phyloP scores from a whole-genome alignment of 2,329 filamentous ascomycete genomes.

The Paraconiothyrium sp. region DNA sequence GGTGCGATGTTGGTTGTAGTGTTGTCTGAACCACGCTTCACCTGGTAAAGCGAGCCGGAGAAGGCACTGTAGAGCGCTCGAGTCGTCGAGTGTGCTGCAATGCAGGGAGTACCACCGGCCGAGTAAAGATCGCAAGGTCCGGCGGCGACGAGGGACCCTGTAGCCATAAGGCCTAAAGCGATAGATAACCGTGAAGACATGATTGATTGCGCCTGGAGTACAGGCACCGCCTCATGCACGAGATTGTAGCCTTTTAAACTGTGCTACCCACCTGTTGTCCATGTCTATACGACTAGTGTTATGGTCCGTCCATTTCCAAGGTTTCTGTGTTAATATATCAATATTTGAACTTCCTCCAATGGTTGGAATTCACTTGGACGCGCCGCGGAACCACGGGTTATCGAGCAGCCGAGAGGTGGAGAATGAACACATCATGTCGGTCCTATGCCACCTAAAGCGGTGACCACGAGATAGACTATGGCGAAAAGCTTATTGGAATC shows the following conservation, averaged over 20 bases:
- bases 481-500: slow-evolving; percentile 8
- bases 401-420: slow-evolving; percentile 10
- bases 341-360: slow-evolving; percentile 14
- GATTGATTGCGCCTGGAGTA: slow-evolving; percentile 1
- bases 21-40: slow-evolving; percentile 64
- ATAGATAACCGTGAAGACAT: slow-evolving; percentile 24
- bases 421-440: not conserved
- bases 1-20: slow-evolving; percentile 61
- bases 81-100: slow-evolving; percentile 73
- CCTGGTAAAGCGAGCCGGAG: slow-evolving; percentile 66
- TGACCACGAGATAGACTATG: not conserved
- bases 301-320: not conserved
- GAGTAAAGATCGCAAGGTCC: slow-evolving; percentile 71
- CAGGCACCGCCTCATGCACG: not conserved
- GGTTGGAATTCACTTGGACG: not conserved
- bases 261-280: not conserved
- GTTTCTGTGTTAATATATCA: slow-evolving; percentile 2
- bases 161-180: slow-evolving; percentile 25
- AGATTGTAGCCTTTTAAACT: slow-evolving; percentile 4
- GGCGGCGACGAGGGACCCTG: slow-evolving; percentile 54
- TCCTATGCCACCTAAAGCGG: not conserved
- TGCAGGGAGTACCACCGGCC: slow-evolving; percentile 67
- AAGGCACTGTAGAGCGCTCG: slow-evolving; percentile 67
- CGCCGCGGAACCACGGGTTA: not conserved
- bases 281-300: not conserved